A percentile compares a stretch with the other conserved stretches of the same genome.
Evolutionary conservation across 306 rosid genomes (phyloP).

Genomic region (Boehmeria nivea): DNA sequence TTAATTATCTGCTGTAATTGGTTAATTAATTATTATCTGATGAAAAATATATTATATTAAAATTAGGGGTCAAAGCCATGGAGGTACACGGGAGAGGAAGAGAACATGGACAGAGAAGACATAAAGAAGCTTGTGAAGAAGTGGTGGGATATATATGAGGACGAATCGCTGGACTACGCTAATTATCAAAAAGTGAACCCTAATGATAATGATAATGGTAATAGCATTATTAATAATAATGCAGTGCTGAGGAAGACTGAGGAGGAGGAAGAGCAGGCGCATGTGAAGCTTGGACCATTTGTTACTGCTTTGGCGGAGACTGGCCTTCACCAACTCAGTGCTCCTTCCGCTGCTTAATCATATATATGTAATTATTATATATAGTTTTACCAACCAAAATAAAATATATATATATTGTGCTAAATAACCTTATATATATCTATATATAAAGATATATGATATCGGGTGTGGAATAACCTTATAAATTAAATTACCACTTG

Average conservation of each 20-base stretch:
- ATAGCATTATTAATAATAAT: background rate
- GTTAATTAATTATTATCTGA: background rate
- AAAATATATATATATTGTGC: background rate
- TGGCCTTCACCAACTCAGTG: background rate
- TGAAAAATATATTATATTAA: background rate
- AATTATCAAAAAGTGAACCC: background rate
- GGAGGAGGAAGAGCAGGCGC: background rate
- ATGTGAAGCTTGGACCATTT: slow-evolving; percentile 16
- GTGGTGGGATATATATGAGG: slow-evolving; percentile 48
- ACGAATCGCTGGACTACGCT: slow-evolving; percentile 37
- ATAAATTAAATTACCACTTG: too few species aligned
- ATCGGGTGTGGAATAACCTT: too few species aligned
- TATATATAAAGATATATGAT: too few species aligned
- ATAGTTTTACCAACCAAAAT: too few species aligned
- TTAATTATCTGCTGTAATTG: too few species aligned
- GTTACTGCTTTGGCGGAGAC: slow-evolving; percentile 6
- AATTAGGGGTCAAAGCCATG: slow-evolving; percentile 48
- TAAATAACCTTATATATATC: too few species aligned
- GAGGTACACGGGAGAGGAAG: slow-evolving; percentile 46
- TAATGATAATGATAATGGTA: background rate
- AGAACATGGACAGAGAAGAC: slow-evolving; percentile 48
- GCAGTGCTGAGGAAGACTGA: background rate
- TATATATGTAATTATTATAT: too few species aligned
- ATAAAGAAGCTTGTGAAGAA: slow-evolving; percentile 40
- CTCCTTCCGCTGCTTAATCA: slow-evolving; percentile 13